Conservation (phyloP, 306 rosid genomes). For the Sindora glabra region DNA sequence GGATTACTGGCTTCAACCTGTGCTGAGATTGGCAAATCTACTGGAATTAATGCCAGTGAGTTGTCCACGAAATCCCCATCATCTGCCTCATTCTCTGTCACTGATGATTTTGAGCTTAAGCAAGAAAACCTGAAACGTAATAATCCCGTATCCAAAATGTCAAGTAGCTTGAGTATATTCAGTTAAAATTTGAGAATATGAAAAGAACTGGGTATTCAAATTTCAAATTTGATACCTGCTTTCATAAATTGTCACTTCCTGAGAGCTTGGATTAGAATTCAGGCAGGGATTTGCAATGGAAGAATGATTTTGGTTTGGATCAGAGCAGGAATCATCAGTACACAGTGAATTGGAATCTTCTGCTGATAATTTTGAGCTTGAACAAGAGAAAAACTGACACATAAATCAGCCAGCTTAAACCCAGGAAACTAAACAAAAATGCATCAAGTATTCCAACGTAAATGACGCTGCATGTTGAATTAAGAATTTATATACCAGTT, state of each 20-base stretch:
- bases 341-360: neutral
- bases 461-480: conserved; percentile 6
- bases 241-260: conserved; percentile 7
- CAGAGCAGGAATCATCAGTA: neutral
- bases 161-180: neutral
- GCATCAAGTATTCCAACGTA: neutral
- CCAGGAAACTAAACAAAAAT: neutral
- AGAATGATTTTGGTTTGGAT: neutral
- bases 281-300: conserved; percentile 12
- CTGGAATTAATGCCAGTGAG: conserved; percentile 44
- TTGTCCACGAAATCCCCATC: conserved; percentile 28
- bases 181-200: neutral
- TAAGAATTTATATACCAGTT: conserved; percentile 33
- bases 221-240: conserved; percentile 19
- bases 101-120: conserved; percentile 32
- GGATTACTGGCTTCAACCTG: conserved; percentile 21
- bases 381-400: neutral
- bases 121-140: conserved; percentile 33
- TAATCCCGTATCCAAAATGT: neutral
- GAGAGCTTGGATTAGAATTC: neutral
- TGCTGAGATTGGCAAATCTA: conserved; percentile 24
- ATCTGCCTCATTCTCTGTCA: conserved; percentile 24
- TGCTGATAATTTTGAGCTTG: neutral
- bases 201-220: neutral
- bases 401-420: neutral